Percentiles rank a stretch among this genome's conserved stretches.
These are phyloP conservation scores for Nitzschia sp. DNA, from an alignment of 108 stramenopile species.

Conservation along the genomic window DNA sequence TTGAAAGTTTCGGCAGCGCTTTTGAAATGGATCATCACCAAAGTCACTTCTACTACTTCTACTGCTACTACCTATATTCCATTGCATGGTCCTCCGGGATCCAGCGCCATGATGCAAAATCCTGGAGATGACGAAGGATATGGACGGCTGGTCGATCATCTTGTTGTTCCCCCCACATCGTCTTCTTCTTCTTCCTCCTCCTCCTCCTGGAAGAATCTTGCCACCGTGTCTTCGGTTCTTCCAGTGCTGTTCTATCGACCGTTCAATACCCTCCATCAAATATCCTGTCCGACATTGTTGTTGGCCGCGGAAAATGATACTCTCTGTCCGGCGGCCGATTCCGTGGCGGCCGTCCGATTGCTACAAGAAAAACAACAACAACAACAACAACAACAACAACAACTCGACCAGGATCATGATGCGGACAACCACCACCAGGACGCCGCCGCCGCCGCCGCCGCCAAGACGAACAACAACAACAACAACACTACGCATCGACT, in stretches of 20 bases:
- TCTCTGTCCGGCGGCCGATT: constrained; percentile 24
- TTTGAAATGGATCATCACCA: not conserved
- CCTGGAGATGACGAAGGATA: constrained; percentile 35
- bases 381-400: no score
- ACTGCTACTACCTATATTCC: constrained; percentile 15
- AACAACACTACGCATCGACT: not conserved
- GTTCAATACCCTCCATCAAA: not conserved
- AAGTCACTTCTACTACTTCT: not conserved
- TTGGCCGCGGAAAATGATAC: constrained; percentile 26
- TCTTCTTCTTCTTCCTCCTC: no score
- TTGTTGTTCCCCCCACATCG: not conserved
- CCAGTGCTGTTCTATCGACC: constrained; percentile 27
- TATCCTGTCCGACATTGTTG: constrained; percentile 7
- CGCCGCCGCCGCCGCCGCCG: no score
- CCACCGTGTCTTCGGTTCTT: constrained; percentile 11
- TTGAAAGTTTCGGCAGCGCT: constrained; percentile 5
- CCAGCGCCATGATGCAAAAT: constrained; percentile 35
- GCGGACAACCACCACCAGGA: no score
- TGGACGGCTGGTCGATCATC: not conserved
- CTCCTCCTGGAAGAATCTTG: constrained; percentile 40
- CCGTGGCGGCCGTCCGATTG: not conserved
- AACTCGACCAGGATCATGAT: no score
- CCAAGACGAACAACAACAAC: no score
- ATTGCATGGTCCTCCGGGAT: constrained; percentile 28
- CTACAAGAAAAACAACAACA: no score